Base-by-base conservation (phyloP, 108 stramenopile genomes). In the Asterionellopsis glacialis region DNA sequence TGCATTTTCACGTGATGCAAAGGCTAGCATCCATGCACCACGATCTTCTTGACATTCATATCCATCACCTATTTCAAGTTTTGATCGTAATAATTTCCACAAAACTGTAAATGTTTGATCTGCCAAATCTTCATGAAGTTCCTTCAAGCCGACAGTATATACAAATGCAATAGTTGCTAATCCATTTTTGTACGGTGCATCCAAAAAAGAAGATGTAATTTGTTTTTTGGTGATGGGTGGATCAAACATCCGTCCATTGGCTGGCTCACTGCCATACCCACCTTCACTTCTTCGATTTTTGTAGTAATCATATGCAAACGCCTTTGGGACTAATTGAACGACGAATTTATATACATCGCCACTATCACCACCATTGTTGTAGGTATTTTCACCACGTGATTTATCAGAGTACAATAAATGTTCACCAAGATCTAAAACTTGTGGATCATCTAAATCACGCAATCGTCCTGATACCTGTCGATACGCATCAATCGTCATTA, bases 1-100 rank as follows among this genome's bases (percentile, higher is more conserved):
- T 16, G 65, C 75, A 58, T 71, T 68, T 16, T 72, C 61, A 41
- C 60, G 67, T 22, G 54, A 38, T 55, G 63, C 66, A 41, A 76
- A 76, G 45, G 75, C 75, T 49, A 76, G 41, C 75, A 76, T 76
- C 33, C 33, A 33, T 7, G 33, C 33, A 33, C 33, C 33, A 33
- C 33, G 33, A 38, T 76, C 66, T 58, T 72, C 70, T 45, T 76
- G 75, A 59, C 75, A 72, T 53, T 76, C 70, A 47, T 76, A 76
- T 15, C 75, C 75, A 13, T 70, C 70, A 16, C 70, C 68, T 67
- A 45, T 68, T 72, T 13, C 65, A 61, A 39, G 68, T 45, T 62
- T 53, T 56, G 57, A 68, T 67, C 42, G 51, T 60, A 49, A 72
- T 63, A 45, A 54, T 72, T 57, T 68, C 72, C 63, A 38, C 41